Conservation (phyloP, 495 filamentous ascomycete species). For the Penicillium diatomitis region DNA sequence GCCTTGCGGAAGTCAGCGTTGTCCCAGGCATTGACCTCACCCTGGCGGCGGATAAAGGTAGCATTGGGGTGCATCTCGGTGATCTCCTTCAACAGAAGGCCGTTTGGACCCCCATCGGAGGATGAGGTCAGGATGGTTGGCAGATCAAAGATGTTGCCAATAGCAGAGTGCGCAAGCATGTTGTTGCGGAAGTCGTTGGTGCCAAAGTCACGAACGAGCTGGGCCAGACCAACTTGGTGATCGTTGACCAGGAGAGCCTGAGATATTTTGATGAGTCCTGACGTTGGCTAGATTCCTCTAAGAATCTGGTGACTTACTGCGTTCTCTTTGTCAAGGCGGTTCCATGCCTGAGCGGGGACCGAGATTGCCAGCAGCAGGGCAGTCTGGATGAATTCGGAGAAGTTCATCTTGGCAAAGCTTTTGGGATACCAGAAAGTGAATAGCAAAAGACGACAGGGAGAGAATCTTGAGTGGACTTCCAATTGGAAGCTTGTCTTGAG, state of each 20-base stretch:
- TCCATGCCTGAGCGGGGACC: conserved; percentile 22
- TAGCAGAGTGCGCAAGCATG: conserved; percentile 58
- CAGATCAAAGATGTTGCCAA: conserved; percentile 58
- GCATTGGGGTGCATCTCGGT: conserved; percentile 56
- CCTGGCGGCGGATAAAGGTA: conserved; percentile 57
- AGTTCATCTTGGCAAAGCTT: conserved; percentile 6
- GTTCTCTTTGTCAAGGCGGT: conserved; percentile 47
- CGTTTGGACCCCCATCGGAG: conserved; percentile 54
- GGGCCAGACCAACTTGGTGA: conserved; percentile 61
- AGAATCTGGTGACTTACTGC: conserved; percentile 25
- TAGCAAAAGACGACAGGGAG: background rate
- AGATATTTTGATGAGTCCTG: background rate
- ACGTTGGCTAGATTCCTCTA: background rate
- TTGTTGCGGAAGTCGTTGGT: conserved; percentile 53
- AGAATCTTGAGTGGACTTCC: background rate
- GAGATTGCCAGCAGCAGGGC: conserved; percentile 11
- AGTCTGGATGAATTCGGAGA: conserved; percentile 9
- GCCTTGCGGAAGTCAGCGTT: conserved; percentile 61
- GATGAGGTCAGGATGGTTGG: conserved; percentile 65
- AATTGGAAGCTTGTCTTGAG: background rate
- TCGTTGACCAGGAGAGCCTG: conserved; percentile 57
- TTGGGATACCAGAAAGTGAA: background rate
- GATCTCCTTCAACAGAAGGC: conserved; percentile 62
- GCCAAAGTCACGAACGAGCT: conserved; percentile 55
- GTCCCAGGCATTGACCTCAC: conserved; percentile 78